Percentiles rank a stretch among this genome's conserved stretches.
These are phyloP conservation scores for Phialophora macrospora DNA, from an alignment of 2,329 filamentous ascomycete genomes.

Conservation along the genomic window DNA sequence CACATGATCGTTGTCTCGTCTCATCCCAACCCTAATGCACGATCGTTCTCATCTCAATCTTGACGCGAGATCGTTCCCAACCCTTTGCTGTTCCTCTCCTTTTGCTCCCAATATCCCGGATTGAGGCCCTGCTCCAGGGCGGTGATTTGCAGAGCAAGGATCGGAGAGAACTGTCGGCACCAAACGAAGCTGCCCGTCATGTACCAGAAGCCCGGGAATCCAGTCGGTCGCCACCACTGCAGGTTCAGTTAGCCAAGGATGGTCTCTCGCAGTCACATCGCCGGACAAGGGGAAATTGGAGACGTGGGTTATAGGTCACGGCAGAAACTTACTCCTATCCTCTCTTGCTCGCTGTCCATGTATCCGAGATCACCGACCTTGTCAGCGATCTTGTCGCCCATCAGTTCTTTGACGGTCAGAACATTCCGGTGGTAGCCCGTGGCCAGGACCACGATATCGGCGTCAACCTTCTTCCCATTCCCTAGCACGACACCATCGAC, in stretches of 20 bases:
- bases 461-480: constrained; percentile 39
- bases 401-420: constrained; percentile 61
- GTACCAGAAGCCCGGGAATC: constrained; percentile 69
- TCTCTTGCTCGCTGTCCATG: constrained; percentile 61
- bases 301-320: too few relatives aligned
- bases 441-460: constrained; percentile 67
- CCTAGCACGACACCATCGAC: constrained; percentile 11
- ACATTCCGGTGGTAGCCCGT: constrained; percentile 73
- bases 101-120: constrained; percentile 7
- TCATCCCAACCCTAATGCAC: too few relatives aligned
- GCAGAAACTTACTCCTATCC: constrained; percentile 47
- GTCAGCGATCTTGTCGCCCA: constrained; percentile 66
- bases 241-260: not conserved
- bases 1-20: too few relatives aligned
- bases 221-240: constrained; percentile 60
- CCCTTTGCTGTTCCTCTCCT: constrained; percentile 6
- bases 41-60: too few relatives aligned
- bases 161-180: constrained; percentile 64
- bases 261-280: not conserved
- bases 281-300: too few relatives aligned
- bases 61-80: constrained; percentile 2
- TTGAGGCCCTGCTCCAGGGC: constrained; percentile 38
- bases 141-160: constrained; percentile 58
- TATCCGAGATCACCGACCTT: constrained; percentile 65
- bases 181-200: constrained; percentile 68